Evolutionary conservation across 495 filamentous ascomycete species (phyloP).

Genomic region (Venustampulla echinocandica): DNA sequence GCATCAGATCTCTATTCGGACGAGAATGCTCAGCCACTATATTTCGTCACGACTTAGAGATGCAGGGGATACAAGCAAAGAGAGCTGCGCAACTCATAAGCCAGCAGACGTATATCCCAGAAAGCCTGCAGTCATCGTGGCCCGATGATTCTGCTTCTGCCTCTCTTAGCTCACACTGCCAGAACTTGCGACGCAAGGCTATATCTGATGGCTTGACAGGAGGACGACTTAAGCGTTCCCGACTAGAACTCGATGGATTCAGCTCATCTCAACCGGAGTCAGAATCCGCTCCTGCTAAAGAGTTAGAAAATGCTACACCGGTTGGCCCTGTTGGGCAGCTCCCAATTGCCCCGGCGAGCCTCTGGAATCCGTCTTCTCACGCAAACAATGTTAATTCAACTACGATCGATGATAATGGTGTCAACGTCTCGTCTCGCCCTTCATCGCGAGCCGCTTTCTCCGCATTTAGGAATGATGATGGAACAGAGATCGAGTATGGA

Average conservation of each 20-base stretch:
- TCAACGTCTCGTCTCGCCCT: neutral
- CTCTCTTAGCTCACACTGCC: constrained; percentile 16
- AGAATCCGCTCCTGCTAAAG: neutral
- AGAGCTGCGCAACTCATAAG: neutral
- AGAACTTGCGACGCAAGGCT: constrained; percentile 15
- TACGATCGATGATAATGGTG: no score
- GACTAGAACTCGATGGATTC: neutral
- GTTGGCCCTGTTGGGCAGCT: no score
- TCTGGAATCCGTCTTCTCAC: no score
- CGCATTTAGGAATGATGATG: neutral
- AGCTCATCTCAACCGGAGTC: constrained; percentile 2
- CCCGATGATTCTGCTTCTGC: neutral
- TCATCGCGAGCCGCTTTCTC: neutral
- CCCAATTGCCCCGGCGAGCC: no score
- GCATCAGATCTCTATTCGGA: constrained; percentile 62
- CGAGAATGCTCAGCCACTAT: constrained; percentile 48
- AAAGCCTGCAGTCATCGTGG: neutral
- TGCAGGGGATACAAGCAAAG: constrained; percentile 28
- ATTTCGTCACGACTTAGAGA: constrained; percentile 61
- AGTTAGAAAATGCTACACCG: neutral
- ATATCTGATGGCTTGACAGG: constrained; percentile 5
- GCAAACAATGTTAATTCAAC: no score
- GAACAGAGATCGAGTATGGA: neutral
- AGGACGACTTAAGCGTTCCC: constrained; percentile 9
- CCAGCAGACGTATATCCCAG: neutral